A percentile compares a stretch with the other conserved stretches of the same genome.
phyloP scores from a whole-genome alignment of 2,329 filamentous ascomycete species.

The Fulvia fulva region DNA sequence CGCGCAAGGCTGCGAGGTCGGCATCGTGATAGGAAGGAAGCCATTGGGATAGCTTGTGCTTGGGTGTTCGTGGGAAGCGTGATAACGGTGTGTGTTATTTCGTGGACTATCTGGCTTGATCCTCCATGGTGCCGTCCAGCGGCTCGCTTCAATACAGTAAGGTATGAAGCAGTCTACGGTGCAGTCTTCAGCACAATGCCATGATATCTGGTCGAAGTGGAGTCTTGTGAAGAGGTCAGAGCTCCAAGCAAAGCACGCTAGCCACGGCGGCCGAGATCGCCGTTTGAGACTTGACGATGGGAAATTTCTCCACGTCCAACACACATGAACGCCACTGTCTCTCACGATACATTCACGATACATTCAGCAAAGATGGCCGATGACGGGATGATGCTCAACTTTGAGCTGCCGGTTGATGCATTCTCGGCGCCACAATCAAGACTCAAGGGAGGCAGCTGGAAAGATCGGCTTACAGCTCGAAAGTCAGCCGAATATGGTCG shows the following conservation, averaged over 20 bases:
- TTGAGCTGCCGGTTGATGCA: conserved; percentile 65
- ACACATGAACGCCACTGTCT: background rate
- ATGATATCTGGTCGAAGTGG: background rate
- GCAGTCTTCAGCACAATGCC: conserved; percentile 6
- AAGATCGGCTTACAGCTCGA: conserved; percentile 77
- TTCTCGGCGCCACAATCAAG: conserved; percentile 58
- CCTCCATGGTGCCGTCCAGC: background rate
- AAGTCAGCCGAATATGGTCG: conserved; percentile 57
- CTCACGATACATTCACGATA: background rate
- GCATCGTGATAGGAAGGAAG: background rate
- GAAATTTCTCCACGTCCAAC: conserved; percentile 1
- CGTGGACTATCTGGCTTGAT: background rate
- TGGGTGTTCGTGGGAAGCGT: no score
- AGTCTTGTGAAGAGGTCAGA: background rate
- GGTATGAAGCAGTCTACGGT: conserved; percentile 10
- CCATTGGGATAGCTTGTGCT: background rate
- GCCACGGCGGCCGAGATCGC: background rate
- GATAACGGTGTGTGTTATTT: background rate
- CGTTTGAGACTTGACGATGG: background rate
- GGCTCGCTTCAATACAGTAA: conserved; percentile 4
- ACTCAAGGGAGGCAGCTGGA: conserved; percentile 91
- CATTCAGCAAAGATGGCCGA: conserved; percentile 66
- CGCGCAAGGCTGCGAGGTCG: background rate
- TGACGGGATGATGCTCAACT: conserved; percentile 92
- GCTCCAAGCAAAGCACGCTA: background rate